Conservation (phyloP, 2,329 filamentous ascomycete genomes). For the Pyrenochaeta sp. region DNA sequence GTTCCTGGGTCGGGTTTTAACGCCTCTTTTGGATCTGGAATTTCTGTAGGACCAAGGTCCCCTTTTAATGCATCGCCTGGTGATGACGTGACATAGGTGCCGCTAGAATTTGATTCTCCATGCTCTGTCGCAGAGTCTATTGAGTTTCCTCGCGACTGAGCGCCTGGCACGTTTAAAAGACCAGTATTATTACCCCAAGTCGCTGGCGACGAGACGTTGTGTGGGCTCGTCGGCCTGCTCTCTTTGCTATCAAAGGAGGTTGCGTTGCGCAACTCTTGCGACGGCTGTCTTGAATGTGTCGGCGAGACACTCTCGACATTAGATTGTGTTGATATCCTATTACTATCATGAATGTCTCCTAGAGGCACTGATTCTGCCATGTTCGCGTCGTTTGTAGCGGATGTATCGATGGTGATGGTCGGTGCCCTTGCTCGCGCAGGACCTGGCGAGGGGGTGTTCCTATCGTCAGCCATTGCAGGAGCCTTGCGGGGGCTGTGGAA, state of each 20-base stretch:
- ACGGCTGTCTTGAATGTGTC: conserved; percentile 32
- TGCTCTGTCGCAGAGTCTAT: conserved; percentile 69
- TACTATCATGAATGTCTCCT: conserved; percentile 42
- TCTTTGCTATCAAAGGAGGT: conserved; percentile 71
- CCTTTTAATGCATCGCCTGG: conserved; percentile 54
- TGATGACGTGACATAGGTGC: conserved; percentile 64
- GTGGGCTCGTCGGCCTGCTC: conserved; percentile 71
- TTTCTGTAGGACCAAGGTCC: conserved; percentile 55
- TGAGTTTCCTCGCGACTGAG: conserved; percentile 71
- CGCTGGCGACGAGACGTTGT: conserved; percentile 72
- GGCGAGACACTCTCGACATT: conserved; percentile 37
- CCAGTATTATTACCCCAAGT: conserved; percentile 64
- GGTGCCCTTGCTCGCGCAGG: conserved; percentile 55
- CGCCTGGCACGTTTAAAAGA: conserved; percentile 70
- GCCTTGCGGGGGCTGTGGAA: conserved; percentile 24
- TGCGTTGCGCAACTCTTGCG: conserved; percentile 62
- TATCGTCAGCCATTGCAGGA: conserved; percentile 41
- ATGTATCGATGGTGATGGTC: conserved; percentile 63
- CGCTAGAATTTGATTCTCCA: conserved; percentile 63
- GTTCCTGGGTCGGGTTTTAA: conserved; percentile 79
- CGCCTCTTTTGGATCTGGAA: conserved; percentile 73
- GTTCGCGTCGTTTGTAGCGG: conserved; percentile 50
- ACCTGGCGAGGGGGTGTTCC: conserved; percentile 37
- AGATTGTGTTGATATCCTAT: conserved; percentile 31
- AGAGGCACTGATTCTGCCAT: conserved; percentile 46